Conservation (phyloP, 2,329 filamentous ascomycete species). For the Fusarium chuoi region DNA sequence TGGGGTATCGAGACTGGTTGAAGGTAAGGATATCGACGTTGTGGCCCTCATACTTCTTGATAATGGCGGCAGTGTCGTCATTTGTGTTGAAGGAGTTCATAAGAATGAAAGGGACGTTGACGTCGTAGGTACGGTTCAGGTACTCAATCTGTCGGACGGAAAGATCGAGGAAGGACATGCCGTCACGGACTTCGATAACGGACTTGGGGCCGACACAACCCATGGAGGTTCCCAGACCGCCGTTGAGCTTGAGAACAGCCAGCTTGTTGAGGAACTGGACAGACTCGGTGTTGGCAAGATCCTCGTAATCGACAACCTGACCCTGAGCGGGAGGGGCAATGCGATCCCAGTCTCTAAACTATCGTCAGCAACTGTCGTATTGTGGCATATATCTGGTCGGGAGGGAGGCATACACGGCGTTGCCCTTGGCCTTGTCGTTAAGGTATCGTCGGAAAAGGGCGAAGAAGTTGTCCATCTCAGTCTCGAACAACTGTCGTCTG, state of each 20-base stretch:
- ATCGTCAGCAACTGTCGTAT: constrained; percentile 33
- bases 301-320: constrained; percentile 95
- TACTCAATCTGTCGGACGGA: constrained; percentile 99
- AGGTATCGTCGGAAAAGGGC: constrained; percentile 97
- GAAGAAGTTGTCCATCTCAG: constrained; percentile 99
- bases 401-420: constrained; percentile 72
- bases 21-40: constrained; percentile 99
- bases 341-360: constrained; percentile 87
- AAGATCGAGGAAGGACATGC: constrained; percentile 99
- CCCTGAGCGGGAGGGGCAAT: constrained; percentile 92
- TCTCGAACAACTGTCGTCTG: constrained; percentile 82
- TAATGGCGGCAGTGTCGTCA: constrained; percentile 96
- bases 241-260: constrained; percentile 98
- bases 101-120: constrained; percentile 97
- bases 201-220: constrained; percentile 99
- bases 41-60: constrained; percentile 99
- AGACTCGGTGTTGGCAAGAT: constrained; percentile 87
- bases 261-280: constrained; percentile 97
- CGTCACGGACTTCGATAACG: constrained; percentile 98
- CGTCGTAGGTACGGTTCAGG: constrained; percentile 96
- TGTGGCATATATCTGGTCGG: background rate
- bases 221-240: constrained; percentile 99
- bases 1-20: constrained; percentile 98
- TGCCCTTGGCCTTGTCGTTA: constrained; percentile 99
- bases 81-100: constrained; percentile 99